Evolutionary conservation across 352 stramenopile genomes (phyloP).

Genomic region (Phytophthora sp.): DNA sequence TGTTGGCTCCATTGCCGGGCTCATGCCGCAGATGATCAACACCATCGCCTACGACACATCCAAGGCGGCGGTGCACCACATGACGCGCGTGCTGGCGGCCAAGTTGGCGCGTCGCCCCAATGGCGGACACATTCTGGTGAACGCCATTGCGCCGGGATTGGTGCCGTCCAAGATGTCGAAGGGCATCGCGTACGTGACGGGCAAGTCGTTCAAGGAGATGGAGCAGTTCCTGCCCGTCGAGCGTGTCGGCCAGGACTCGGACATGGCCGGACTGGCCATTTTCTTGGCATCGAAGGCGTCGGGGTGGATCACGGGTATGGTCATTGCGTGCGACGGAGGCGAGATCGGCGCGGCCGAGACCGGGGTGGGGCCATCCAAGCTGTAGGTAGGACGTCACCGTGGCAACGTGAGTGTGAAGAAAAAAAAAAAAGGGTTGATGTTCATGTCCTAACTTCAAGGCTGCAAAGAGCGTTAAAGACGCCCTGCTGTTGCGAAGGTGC

Average conservation of each 20-base stretch:
- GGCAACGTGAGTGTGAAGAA: no score
- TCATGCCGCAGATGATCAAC: slow-evolving; percentile 83
- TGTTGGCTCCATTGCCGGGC: slow-evolving; percentile 65
- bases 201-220: slow-evolving; percentile 8
- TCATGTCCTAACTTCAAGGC: no score
- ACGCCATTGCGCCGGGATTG: slow-evolving; percentile 92
- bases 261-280: slow-evolving; percentile 95
- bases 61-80: slow-evolving; percentile 93
- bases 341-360: slow-evolving; percentile 54
- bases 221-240: slow-evolving; percentile 72
- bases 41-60: slow-evolving; percentile 93
- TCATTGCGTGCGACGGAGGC: slow-evolving; percentile 93
- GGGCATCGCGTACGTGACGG: slow-evolving; percentile 64
- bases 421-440: no score
- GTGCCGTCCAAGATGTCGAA: slow-evolving; percentile 90
- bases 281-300: slow-evolving; percentile 91
- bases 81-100: slow-evolving; percentile 89
- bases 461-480: no score
- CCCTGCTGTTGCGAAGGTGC: no score
- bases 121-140: slow-evolving; percentile 94
- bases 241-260: slow-evolving; percentile 81
- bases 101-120: slow-evolving; percentile 82
- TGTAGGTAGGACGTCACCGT: no score
- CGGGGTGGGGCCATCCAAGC: slow-evolving; percentile 39
- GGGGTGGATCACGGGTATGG: slow-evolving; percentile 91